Conservation (phyloP, 345 rosid species). For the Erucastrum elatum region DNA sequence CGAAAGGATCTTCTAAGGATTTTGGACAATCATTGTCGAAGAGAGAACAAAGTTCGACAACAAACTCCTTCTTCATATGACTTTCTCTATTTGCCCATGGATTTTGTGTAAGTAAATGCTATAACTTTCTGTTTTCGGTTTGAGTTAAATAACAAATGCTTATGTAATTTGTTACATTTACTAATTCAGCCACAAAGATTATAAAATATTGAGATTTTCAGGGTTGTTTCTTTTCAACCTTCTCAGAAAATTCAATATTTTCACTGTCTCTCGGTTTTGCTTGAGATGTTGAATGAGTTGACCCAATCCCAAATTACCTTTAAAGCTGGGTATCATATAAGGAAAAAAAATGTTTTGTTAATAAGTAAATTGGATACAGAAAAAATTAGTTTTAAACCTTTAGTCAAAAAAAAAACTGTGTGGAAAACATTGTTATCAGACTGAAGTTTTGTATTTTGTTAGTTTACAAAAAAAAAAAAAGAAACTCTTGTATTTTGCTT, state of each 20-base stretch:
- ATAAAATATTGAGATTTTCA: background rate
- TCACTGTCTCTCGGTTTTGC: background rate
- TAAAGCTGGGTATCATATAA: too few relatives aligned
- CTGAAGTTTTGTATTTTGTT: too few relatives aligned
- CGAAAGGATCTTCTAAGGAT: slow-evolving; percentile 39
- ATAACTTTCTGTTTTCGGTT: background rate
- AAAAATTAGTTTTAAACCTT: too few relatives aligned
- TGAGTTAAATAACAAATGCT: background rate
- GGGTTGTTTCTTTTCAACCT: background rate
- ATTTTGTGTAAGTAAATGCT: slow-evolving; percentile 44
- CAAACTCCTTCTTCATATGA: slow-evolving; percentile 44
- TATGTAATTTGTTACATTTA: background rate
- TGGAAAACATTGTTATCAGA: too few relatives aligned
- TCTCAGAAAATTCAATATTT: background rate
- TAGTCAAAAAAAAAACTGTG: too few relatives aligned
- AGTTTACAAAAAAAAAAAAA: too few relatives aligned
- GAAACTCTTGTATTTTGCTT: background rate
- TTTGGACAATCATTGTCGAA: slow-evolving; percentile 44
- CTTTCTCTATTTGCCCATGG: slow-evolving; percentile 60
- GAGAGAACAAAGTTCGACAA: slow-evolving; percentile 16
- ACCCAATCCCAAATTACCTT: background rate
- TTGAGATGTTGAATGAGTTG: background rate
- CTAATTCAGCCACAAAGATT: background rate
- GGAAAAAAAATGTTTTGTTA: too few relatives aligned
- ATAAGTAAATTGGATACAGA: too few relatives aligned